Evolutionary conservation across 345 rosid genomes (phyloP), one percentile per base, ranked within the genome.

Genomic region (Combretum micranthum): DNA sequence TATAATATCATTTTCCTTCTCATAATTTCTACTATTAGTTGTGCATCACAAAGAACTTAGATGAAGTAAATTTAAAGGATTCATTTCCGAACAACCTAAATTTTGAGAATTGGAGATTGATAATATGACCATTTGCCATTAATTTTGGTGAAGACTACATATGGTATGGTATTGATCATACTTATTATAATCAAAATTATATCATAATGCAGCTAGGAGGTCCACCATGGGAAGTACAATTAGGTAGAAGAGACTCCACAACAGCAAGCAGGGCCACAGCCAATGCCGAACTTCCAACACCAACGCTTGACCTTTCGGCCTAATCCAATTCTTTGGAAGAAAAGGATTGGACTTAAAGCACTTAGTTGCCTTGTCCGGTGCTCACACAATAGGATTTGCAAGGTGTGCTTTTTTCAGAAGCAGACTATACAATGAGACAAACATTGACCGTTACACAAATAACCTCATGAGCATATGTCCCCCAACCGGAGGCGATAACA

Each of bases 341-440:
- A 80, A 81, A 52, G 83, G 84, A 1, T 75, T 84, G 3, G 9
- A 77, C 47, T 42, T 56, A 22, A 56, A 13, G 52, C 86, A 81
- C 72, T 58, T 84, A 10, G 81, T 77, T 7, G 83, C 73, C 0
- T 77, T 84, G 21, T 80, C 84, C 0, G 84, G 84, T 1, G 86
- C 69, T 25, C 90, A 80, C 74, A 72, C 84, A 3, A 9, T 84
- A 21, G 84, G 90, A 7, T 75, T 68, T 2, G 57, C 80, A 0
- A 56, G 57, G 32, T 84, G 86, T 1, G 0, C 2, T 0, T 1
- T 6, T 42, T 78, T 77, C 43, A 75, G 59, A 42, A 1, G 26
- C 58, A 51, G 80, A 42, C 75, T 69, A 56, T 71, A 72, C 64
- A 75, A 43, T 5, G 64, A 53, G 13, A 42, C 77, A 11, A 71